Conservation (phyloP, 2,329 filamentous ascomycete species). For the Penicillium sp. region DNA sequence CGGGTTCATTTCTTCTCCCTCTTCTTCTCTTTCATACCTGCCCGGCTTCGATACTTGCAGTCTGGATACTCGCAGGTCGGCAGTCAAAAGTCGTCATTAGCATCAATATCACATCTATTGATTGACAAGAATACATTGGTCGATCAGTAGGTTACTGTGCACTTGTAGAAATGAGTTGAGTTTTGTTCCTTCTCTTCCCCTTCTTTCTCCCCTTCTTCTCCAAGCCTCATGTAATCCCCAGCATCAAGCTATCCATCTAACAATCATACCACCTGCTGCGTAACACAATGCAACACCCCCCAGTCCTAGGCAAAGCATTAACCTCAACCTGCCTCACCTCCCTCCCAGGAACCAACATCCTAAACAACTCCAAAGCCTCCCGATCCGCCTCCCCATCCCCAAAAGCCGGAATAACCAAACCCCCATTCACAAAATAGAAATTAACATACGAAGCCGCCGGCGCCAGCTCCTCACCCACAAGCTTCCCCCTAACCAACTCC, state of each 20-base stretch:
- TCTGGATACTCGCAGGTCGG: neutral
- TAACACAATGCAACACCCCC: constrained; percentile 34
- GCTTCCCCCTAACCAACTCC: constrained; percentile 15
- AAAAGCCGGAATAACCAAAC: constrained; percentile 29
- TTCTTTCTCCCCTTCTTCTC: too few relatives aligned
- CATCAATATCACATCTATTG: neutral
- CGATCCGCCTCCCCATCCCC: constrained; percentile 25
- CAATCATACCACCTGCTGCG: constrained; percentile 28
- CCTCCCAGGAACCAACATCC: constrained; percentile 26
- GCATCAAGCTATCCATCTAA: neutral
- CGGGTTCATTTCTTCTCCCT: neutral
- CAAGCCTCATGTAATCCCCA: neutral
- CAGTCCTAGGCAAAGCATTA: constrained; percentile 29
- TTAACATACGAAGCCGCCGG: constrained; percentile 32
- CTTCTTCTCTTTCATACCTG: neutral
- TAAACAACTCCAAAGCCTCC: constrained; percentile 23
- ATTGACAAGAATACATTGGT: neutral
- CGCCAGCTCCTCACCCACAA: constrained; percentile 20
- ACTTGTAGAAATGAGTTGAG: neutral
- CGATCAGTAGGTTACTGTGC: neutral
- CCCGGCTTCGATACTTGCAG: neutral
- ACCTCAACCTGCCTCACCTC: constrained; percentile 27
- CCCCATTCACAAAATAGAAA: constrained; percentile 32
- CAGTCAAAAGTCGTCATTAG: neutral
- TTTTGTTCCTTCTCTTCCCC: too few relatives aligned